phyloP scores from a whole-genome alignment of 108 stramenopile genomes.

The Cafeteria roenbergensis region DNA sequence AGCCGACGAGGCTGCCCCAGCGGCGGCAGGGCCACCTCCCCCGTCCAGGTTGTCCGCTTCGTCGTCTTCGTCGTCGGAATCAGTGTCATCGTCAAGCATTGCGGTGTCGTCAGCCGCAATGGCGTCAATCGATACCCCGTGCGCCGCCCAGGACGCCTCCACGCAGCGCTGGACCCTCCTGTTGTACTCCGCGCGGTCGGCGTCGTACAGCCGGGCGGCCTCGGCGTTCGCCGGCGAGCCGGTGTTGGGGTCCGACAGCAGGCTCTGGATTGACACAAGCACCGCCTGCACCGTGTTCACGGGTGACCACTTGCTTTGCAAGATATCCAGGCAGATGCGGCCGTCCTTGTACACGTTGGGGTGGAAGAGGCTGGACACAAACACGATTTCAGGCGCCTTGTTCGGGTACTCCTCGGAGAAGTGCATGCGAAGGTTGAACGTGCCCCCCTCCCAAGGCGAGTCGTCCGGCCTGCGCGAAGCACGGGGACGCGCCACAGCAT shows the following conservation, averaged over 20 bases:
- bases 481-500: background rate
- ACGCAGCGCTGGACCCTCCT: conserved; percentile 91
- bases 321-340: conserved; percentile 73
- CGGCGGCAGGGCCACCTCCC: no score
- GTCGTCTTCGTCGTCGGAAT: no score
- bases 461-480: conserved; percentile 63
- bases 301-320: conserved; percentile 99
- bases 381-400: conserved; percentile 88
- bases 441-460: conserved; percentile 96
- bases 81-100: no score
- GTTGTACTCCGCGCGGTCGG: conserved; percentile 79
- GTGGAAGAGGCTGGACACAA: conserved; percentile 96
- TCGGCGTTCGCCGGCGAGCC: conserved; percentile 85
- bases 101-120: no score
- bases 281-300: conserved; percentile 99
- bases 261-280: conserved; percentile 91
- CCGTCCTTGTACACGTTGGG: conserved; percentile 65
- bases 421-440: conserved; percentile 82
- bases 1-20: no score
- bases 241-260: conserved; percentile 98
- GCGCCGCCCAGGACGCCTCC: no score
- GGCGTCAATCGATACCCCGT: no score
- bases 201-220: conserved; percentile 86
- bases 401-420: conserved; percentile 99
- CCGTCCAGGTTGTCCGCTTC: no score